Evolutionary conservation across 1,284 basidiomycete species (phyloP).

Genomic region (Microbotryum violaceum): DNA sequence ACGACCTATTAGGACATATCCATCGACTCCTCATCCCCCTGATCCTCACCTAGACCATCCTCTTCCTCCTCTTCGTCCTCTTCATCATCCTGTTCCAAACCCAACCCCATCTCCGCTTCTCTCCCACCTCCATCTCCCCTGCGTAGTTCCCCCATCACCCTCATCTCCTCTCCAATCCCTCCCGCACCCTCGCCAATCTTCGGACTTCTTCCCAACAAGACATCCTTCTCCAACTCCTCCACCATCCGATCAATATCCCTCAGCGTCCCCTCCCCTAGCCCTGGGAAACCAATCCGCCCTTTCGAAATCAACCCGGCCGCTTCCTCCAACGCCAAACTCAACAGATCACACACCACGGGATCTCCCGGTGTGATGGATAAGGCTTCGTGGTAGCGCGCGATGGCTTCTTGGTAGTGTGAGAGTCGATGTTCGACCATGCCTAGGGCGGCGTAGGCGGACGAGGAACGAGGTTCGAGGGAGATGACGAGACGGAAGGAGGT

Average conservation of each 20-base stretch:
- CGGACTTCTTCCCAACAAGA: conserved; percentile 1
- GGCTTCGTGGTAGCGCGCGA: conserved; percentile 82
- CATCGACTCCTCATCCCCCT: no score
- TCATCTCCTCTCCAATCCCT: no score
- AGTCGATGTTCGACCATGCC: conserved; percentile 73
- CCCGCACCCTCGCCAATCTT: no score
- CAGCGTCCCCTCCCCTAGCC: conserved; percentile 5
- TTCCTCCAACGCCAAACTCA: conserved; percentile 63
- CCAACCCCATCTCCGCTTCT: no score
- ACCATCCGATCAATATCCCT: neutral
- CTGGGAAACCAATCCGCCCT: conserved; percentile 19
- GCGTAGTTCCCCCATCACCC: no score
- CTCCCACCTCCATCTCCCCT: no score
- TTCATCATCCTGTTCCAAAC: no score
- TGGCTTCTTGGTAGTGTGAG: conserved; percentile 64
- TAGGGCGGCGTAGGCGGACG: conserved; percentile 68
- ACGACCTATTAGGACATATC: no score
- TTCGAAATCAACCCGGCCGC: conserved; percentile 9
- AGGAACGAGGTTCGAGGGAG: conserved; percentile 68
- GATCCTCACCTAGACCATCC: no score
- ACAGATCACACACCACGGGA: conserved; percentile 69
- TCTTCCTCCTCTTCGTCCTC: no score
- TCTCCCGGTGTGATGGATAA: conserved; percentile 79
- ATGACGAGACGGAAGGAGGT: conserved; percentile 64
- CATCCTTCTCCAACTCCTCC: conserved; percentile 1